These are phyloP conservation scores for Lecanicillium sp. DNA, from an alignment of 2,329 filamentous ascomycete species.

Conservation along the genomic window DNA sequence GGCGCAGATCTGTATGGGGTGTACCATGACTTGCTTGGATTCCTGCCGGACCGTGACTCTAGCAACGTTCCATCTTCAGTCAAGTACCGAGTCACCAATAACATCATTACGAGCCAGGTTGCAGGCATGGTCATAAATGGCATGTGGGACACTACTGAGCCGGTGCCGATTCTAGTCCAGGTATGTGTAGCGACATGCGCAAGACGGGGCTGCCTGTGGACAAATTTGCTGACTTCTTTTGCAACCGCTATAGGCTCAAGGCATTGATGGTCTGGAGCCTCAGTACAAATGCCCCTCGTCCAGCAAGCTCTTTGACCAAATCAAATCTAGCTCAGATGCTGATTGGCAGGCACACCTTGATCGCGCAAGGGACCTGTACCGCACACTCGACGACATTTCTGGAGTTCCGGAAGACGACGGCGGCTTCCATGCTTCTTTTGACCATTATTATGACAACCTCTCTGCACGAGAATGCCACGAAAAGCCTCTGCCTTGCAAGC, in stretches of 20 bases:
- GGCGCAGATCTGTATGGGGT: conserved; percentile 71
- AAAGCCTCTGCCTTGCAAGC: conserved; percentile 63
- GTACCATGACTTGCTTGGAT: conserved; percentile 61
- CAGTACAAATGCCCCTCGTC: conserved; percentile 58
- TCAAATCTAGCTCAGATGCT: conserved; percentile 34
- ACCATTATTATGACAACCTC: conserved; percentile 82
- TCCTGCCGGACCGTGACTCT: conserved; percentile 48
- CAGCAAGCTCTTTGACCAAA: conserved; percentile 29
- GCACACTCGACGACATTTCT: conserved; percentile 57
- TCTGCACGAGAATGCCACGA: conserved; percentile 70
- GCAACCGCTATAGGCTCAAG: conserved; percentile 36
- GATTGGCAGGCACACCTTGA: conserved; percentile 59
- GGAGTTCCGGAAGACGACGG: conserved; percentile 48
- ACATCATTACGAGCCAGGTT: conserved; percentile 75
- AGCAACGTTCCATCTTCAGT: conserved; percentile 37
- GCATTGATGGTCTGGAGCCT: conserved; percentile 67
- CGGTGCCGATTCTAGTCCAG: conserved; percentile 41
- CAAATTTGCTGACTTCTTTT: too few species aligned
- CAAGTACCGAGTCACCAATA: conserved; percentile 69
- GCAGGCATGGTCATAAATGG: conserved; percentile 66
- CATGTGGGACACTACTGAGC: conserved; percentile 47
- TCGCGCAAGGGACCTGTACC: conserved; percentile 46
- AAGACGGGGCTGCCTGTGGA: too few species aligned
- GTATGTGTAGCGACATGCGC: too few species aligned
- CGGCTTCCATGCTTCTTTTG: conserved; percentile 64